These are phyloP conservation scores for Asterochloris erici DNA, from an alignment of 139 green algal species.

Conservation along the genomic window DNA sequence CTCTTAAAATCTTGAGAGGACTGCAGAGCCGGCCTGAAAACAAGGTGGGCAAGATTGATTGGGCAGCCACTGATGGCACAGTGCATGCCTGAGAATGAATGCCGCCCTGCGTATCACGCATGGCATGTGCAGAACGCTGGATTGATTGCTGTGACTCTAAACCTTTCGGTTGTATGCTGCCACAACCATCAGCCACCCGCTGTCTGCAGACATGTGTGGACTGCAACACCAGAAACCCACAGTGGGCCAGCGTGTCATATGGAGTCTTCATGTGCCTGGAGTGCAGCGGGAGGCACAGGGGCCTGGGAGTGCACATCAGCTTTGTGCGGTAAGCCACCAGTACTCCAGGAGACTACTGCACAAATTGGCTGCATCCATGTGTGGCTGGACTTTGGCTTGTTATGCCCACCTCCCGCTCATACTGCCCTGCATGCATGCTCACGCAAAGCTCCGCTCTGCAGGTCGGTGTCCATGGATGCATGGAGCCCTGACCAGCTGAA, in stretches of 20 bases:
- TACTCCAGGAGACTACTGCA: neutral
- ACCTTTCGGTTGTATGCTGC: neutral
- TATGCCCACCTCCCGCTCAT: neutral
- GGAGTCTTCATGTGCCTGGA: slow-evolving; percentile 99
- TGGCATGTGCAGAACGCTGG: neutral
- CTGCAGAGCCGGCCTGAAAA: slow-evolving; percentile 85
- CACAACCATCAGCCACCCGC: neutral
- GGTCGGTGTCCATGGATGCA: slow-evolving; percentile 95
- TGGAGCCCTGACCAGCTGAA: slow-evolving; percentile 91
- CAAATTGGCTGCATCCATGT: neutral
- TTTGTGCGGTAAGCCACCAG: slow-evolving; percentile 85
- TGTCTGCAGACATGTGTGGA: slow-evolving; percentile 84
- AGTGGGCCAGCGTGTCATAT: slow-evolving; percentile 95
- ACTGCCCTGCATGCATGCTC: neutral
- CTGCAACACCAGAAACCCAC: slow-evolving; percentile 90
- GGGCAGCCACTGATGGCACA: no score
- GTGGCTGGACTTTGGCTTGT: neutral
- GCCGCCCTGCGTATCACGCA: neutral
- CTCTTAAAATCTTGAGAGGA: slow-evolving; percentile 70
- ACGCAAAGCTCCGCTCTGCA: slow-evolving; percentile 31
- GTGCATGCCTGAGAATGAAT: no score
- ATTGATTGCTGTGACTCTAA: neutral
- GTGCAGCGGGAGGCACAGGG: slow-evolving; percentile 92
- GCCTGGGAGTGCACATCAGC: slow-evolving; percentile 95
- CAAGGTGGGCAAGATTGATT: slow-evolving; percentile 50